Evolutionary conservation across 345 rosid genomes (phyloP).

Genomic region (Citrus inodora): DNA sequence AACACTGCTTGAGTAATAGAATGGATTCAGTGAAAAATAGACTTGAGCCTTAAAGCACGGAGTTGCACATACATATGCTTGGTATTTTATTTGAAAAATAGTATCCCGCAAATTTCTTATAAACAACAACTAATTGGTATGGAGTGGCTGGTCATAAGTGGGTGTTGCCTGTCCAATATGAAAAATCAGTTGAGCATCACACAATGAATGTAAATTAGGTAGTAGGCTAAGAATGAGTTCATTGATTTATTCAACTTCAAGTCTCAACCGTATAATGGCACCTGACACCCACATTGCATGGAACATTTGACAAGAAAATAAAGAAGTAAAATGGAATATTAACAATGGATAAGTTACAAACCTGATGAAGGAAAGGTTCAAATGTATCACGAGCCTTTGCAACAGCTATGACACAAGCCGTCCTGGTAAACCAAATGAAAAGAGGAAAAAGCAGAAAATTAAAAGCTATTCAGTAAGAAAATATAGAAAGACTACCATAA

Average conservation of each 20-base stretch:
- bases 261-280: neutral
- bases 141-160: no score
- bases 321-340: neutral
- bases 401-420: conserved; percentile 98
- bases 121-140: no score
- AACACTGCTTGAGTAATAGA: neutral
- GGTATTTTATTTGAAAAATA: neutral
- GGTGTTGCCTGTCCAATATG: no score
- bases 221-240: neutral
- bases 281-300: neutral
- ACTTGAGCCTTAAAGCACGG: neutral
- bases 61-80: neutral
- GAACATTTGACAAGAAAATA: neutral
- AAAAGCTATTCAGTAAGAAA: neutral
- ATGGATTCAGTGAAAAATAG: neutral
- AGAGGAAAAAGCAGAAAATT: neutral
- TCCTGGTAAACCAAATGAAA: conserved; percentile 47
- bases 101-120: no score
- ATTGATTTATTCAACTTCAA: neutral
- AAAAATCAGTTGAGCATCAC: neutral
- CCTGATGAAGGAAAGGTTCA: conserved; percentile 98
- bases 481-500: conserved; percentile 16
- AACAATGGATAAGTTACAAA: neutral
- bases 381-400: conserved; percentile 94
- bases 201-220: neutral